Evolutionary conservation across 2,329 filamentous ascomycete genomes (phyloP).

Genomic region (Fusarium nanum): DNA sequence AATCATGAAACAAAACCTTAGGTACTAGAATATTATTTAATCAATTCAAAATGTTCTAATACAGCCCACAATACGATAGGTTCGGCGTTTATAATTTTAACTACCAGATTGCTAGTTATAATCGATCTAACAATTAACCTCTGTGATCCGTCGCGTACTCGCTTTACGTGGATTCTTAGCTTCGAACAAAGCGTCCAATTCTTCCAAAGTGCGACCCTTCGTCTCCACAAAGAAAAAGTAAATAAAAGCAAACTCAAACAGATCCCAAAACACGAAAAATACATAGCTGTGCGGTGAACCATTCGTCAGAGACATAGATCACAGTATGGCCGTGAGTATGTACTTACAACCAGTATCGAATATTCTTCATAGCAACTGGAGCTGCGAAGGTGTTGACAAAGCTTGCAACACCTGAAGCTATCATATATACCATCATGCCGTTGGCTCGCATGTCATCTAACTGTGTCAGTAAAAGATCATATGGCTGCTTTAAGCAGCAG

Average conservation of each 20-base stretch:
- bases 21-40: neutral
- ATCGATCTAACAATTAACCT: neutral
- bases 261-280: constrained; percentile 20
- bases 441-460: constrained; percentile 37
- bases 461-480: neutral
- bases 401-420: constrained; percentile 25
- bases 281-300: neutral
- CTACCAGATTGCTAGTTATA: neutral
- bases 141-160: neutral
- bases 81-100: accelerated
- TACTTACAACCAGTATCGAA: constrained; percentile 26
- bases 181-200: neutral
- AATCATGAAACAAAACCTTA: neutral
- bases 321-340: accelerated
- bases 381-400: constrained; percentile 39
- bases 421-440: constrained; percentile 33
- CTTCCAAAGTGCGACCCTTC: neutral
- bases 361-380: constrained; percentile 36
- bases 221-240: constrained; percentile 22
- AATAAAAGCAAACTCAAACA: constrained; percentile 3
- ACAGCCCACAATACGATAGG: neutral
- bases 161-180: constrained; percentile 8
- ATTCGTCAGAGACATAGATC: neutral
- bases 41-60: accelerated
- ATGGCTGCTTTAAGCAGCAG: accelerated